These are phyloP conservation scores for Terfezia boudieri DNA, from an alignment of 495 filamentous ascomycete genomes.

Conservation along the genomic window DNA sequence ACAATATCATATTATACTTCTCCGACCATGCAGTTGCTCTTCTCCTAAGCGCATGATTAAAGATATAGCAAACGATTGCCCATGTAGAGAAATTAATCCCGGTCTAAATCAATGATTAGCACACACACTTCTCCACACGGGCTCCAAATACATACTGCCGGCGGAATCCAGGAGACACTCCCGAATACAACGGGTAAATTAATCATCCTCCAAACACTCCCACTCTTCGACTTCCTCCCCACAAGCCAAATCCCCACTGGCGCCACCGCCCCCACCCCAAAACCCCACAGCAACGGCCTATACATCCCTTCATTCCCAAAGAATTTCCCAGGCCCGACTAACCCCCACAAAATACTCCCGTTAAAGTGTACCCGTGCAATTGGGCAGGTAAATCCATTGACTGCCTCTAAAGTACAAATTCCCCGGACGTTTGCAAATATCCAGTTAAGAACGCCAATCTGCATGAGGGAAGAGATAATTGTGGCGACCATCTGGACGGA, in stretches of 20 bases:
- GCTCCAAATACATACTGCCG: constrained; percentile 25
- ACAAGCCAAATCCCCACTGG: constrained; percentile 42
- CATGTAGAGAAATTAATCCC: constrained; percentile 67
- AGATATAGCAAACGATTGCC: constrained; percentile 59
- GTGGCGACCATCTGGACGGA: constrained; percentile 62
- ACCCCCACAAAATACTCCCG: constrained; percentile 71
- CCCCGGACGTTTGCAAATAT: constrained; percentile 58
- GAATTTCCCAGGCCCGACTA: constrained; percentile 55
- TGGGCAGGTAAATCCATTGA: constrained; percentile 74
- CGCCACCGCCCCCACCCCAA: constrained; percentile 45
- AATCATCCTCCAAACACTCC: constrained; percentile 36
- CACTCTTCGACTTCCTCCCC: constrained; percentile 21
- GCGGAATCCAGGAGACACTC: constrained; percentile 57
- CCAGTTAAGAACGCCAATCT: constrained; percentile 71
- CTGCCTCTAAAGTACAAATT: constrained; percentile 52
- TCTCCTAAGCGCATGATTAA: constrained; percentile 51
- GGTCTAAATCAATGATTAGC: constrained; percentile 23
- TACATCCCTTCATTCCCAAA: constrained; percentile 56
- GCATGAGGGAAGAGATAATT: constrained; percentile 51
- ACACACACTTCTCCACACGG: constrained; percentile 14
- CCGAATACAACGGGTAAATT: constrained; percentile 54
- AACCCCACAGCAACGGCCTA: constrained; percentile 49
- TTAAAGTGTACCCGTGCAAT: constrained; percentile 80
- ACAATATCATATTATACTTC: constrained; percentile 76
- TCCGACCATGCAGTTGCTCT: constrained; percentile 55